Evolutionary conservation across 2,329 filamentous ascomycete genomes (phyloP).

Genomic region (Cercospora sojina): DNA sequence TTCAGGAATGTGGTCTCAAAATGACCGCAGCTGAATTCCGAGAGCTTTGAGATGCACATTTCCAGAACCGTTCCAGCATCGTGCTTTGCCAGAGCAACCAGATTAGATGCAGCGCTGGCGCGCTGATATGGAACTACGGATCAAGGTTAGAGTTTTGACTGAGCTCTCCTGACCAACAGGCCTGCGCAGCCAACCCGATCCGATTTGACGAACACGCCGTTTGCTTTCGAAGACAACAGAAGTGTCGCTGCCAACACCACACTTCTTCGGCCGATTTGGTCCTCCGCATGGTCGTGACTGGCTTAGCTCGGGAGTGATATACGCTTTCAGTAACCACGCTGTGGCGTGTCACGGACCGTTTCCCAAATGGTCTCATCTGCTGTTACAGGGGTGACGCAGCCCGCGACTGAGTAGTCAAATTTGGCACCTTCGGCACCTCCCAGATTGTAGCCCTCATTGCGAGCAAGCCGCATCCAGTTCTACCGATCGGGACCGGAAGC

Average conservation of each 20-base stretch:
- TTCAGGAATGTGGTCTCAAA: conserved; percentile 20
- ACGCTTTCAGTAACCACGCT: neutral
- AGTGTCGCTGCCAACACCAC: neutral
- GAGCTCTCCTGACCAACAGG: conserved; percentile 11
- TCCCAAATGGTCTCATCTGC: conserved; percentile 1
- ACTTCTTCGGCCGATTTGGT: neutral
- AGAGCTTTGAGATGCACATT: conserved; percentile 24
- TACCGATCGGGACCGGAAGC: neutral
- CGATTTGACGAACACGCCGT: neutral
- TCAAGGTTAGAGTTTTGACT: conserved; percentile 5
- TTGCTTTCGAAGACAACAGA: neutral
- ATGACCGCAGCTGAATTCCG: conserved; percentile 22
- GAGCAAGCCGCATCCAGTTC: neutral
- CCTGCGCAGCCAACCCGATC: conserved; percentile 4
- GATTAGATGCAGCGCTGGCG: neutral
- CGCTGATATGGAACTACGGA: neutral
- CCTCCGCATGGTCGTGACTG: neutral
- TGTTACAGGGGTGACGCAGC: neutral
- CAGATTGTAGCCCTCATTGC: neutral
- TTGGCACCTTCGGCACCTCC: neutral
- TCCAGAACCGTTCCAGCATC: conserved; percentile 1
- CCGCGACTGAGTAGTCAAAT: neutral
- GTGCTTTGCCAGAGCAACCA: neutral
- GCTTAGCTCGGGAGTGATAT: neutral
- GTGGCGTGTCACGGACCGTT: neutral